Base-by-base conservation (phyloP, 2,329 filamentous ascomycete genomes). In the Cadophora luteo-olivacea region DNA sequence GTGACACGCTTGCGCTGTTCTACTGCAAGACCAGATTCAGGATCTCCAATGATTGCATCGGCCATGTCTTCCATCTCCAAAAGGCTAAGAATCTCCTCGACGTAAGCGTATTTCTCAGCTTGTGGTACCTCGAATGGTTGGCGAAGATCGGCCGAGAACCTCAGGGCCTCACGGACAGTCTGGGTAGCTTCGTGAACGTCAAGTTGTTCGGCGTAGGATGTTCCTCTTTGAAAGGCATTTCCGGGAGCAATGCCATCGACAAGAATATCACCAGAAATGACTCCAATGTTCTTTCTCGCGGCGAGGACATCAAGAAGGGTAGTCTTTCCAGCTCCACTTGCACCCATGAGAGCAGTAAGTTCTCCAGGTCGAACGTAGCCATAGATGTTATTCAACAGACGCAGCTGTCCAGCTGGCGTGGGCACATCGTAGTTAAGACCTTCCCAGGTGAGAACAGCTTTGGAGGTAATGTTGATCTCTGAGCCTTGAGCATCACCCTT, bases 381-480 rank as follows among this genome's bases (percentile, higher is more conserved):
- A 72, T 88, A 84, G 4, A 91, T 85, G 67, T 89, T 83, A 69
- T 88, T 83, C 12, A 91, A 78, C 4, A 91, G 77, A 4, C 80
- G 79, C 55, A 79, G 77, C 72, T 82, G 76, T 16, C 82, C 81
- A 49, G 79, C 77, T 55, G 82, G 80, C 61, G 80, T 81, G 12
- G 87, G 87, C 0, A 91, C 88, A 68, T 90, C 87, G 77, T 97
- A 97, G 76, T 90, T 92, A 69, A 97, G 88, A 72, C 92, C 84
- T 77, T 95, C 92, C 91, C 93, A 97, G 0, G 94, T 97, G 69
- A 97, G 84, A n/a, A 93, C 83, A 45, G 89, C 87, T 73, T 85
- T 84, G 0, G 88, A 90, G 2, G 83, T 81, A 68, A 90, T 87
- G 49, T 79, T 85, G 41, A 90, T 80, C n/a, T 87, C 83, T 2